These are phyloP conservation scores for Crepidotus variabilis DNA, from an alignment of 768 basidiomycete genomes.

Conservation along the genomic window DNA sequence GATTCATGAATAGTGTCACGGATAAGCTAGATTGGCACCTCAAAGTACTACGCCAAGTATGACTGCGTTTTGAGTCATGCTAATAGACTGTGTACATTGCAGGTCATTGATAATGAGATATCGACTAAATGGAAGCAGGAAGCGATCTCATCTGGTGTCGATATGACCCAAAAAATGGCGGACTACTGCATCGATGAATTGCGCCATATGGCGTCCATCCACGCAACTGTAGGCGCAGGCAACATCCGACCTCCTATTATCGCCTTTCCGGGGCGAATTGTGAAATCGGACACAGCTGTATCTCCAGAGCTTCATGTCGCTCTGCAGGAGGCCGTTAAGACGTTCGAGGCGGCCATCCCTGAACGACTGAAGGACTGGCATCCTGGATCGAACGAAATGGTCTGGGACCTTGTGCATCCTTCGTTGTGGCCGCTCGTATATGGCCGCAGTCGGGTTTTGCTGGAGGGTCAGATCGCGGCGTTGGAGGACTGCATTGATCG, in stretches of 20 bases:
- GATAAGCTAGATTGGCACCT: constrained; percentile 29
- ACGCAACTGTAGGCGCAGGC: constrained; percentile 4
- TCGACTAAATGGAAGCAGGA: constrained; percentile 22
- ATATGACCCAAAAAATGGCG: constrained; percentile 21
- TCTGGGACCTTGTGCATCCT: constrained; percentile 43
- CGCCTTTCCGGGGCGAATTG: constrained; percentile 21
- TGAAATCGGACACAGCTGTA: constrained; percentile 30
- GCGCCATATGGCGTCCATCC: constrained; percentile 15
- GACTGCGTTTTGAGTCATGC: not conserved
- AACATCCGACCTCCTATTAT: constrained; percentile 15
- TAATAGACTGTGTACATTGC: not conserved
- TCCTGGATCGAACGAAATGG: constrained; percentile 36
- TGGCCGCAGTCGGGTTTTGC: constrained; percentile 23
- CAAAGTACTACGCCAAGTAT: constrained; percentile 21
- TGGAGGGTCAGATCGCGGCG: constrained; percentile 8
- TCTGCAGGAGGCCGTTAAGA: constrained; percentile 20
- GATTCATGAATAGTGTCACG: constrained; percentile 31
- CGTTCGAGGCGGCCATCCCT: constrained; percentile 31
- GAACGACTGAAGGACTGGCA: constrained; percentile 40
- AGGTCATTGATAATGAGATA: constrained; percentile 19
- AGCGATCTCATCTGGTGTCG: constrained; percentile 9
- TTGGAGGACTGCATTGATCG: constrained; percentile 19
- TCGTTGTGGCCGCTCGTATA: constrained; percentile 38
- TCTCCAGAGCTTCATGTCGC: constrained; percentile 15
- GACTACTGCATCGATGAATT: constrained; percentile 23